Evolutionary conservation across 345 rosid species (phyloP).

Genomic region (Syzygium oleosum): DNA sequence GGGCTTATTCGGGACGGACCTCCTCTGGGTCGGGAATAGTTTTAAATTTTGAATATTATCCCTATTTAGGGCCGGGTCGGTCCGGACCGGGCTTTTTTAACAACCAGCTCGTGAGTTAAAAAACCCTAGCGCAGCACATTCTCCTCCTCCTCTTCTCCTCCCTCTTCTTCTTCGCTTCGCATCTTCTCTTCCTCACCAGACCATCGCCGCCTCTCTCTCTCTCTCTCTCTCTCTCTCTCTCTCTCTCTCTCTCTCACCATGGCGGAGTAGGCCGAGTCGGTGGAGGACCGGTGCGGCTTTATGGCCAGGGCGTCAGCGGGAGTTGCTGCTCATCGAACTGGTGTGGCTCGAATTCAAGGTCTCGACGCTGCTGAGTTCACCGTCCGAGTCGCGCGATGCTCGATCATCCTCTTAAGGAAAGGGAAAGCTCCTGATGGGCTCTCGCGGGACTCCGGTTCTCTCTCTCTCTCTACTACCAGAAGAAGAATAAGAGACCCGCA

Average conservation of each 20-base stretch:
- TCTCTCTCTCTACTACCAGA: not conserved
- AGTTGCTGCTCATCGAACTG: slow-evolving; percentile 50
- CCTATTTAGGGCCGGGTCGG: no score
- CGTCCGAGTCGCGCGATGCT: slow-evolving; percentile 13
- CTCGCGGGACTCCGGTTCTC: not conserved
- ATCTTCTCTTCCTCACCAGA: no score
- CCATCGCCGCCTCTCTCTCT: no score
- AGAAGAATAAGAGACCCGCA: not conserved
- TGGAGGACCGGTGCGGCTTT: slow-evolving; percentile 34
- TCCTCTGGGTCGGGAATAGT: no score
- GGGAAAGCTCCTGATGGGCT: not conserved
- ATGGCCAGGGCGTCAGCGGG: not conserved
- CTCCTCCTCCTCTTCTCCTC: no score
- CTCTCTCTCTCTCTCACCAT: not conserved
- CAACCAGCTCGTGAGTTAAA: no score
- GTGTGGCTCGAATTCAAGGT: slow-evolving; percentile 1
- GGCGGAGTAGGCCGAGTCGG: slow-evolving; percentile 72
- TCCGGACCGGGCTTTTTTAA: no score
- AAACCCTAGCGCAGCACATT: no score
- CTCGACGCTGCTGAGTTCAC: slow-evolving; percentile 17
- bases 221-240: no score
- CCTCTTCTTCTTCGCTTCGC: no score
- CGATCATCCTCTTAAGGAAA: not conserved
- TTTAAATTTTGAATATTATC: no score
- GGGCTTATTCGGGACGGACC: no score